phyloP scores from a whole-genome alignment of 257 asterid genomes.

The Echium plantagineum region DNA sequence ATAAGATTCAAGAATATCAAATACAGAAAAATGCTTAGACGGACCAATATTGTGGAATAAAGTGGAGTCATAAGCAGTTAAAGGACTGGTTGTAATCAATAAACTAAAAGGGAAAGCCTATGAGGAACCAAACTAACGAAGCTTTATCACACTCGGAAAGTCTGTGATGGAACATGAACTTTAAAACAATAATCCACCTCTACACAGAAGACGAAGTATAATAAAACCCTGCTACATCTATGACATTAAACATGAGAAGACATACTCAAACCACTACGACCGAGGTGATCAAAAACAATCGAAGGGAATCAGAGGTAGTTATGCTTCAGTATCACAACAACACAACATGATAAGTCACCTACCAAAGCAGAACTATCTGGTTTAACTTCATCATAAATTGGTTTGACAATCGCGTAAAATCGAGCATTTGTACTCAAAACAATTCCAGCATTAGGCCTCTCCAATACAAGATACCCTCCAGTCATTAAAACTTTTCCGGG shows the following conservation, averaged over 20 bases:
- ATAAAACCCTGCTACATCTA: not conserved
- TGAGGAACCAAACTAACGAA: no score
- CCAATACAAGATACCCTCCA: conserved; percentile 91
- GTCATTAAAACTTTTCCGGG: conserved; percentile 99
- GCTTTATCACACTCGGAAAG: no score
- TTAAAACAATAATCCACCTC: no score
- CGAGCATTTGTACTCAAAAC: conserved; percentile 96
- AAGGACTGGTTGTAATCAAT: no score
- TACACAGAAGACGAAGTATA: no score
- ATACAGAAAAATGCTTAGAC: not conserved
- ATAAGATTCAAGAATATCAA: not conserved
- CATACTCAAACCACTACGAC: not conserved
- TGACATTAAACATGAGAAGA: not conserved
- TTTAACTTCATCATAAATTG: conserved; percentile 47
- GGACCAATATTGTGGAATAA: not conserved
- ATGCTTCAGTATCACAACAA: not conserved
- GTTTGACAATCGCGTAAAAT: conserved; percentile 84
- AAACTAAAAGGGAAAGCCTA: no score
- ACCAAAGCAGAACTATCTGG: conserved; percentile 93
- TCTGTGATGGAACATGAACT: no score
- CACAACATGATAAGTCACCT: conserved; percentile 14
- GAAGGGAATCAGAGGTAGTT: not conserved
- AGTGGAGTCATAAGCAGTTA: not conserved
- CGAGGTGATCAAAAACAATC: not conserved
- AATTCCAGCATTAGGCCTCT: conserved; percentile 95